phyloP scores from a whole-genome alignment of 345 rosid species.

The Jatropha curcas region DNA sequence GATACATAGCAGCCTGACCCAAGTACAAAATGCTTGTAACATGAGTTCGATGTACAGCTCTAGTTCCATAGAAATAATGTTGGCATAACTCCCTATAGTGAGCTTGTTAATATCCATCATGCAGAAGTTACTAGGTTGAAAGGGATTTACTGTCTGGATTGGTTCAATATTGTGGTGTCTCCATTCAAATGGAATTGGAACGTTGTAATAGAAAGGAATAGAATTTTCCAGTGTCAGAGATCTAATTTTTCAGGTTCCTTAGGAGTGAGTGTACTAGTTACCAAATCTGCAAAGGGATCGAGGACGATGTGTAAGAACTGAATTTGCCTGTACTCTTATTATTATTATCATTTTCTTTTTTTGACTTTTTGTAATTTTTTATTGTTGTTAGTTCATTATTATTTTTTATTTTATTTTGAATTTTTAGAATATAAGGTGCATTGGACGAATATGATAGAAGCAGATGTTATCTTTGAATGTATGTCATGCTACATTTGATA shows the following conservation, averaged over 20 bases:
- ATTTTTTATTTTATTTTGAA: no score
- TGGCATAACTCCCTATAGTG: not conserved
- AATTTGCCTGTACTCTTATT: not conserved
- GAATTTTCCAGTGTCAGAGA: not conserved
- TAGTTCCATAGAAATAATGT: conserved; percentile 18
- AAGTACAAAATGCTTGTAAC: conserved; percentile 23
- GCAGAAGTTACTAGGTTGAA: conserved; percentile 5
- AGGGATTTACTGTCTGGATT: not conserved
- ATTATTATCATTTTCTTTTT: not conserved
- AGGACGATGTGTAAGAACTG: conserved; percentile 6
- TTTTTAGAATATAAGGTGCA: no score
- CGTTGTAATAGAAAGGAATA: conserved; percentile 21
- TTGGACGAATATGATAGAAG: no score
- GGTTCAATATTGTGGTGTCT: not conserved
- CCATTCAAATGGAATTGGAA: not conserved
- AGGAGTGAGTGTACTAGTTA: conserved; percentile 14
- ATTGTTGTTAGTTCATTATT: not conserved
- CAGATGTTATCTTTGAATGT: no score
- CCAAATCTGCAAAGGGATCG: not conserved
- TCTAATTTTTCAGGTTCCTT: conserved; percentile 7
- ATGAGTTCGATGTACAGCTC: conserved; percentile 35
- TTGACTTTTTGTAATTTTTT: not conserved
- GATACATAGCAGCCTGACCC: conserved; percentile 1
- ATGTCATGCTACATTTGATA: no score
- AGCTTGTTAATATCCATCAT: conserved; percentile 6